A percentile compares a stretch with the other conserved stretches of the same genome.
These are phyloP conservation scores for Tinospora cordifolia DNA, from an alignment of 164 flowering plant genomes.

Conservation along the genomic window DNA sequence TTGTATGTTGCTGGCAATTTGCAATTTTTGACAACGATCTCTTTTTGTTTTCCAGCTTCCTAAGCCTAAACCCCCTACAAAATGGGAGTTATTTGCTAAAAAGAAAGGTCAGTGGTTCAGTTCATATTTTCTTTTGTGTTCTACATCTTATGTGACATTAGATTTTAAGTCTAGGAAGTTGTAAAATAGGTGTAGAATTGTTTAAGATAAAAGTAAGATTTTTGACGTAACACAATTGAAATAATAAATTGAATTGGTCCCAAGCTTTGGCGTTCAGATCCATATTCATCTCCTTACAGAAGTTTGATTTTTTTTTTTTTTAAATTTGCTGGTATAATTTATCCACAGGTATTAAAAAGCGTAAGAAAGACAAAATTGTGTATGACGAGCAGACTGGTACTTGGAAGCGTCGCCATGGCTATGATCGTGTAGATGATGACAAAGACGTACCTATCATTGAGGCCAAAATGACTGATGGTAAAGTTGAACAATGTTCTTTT, in stretches of 20 bases:
- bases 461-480: slow-evolving; percentile 37
- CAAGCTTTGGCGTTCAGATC: not conserved
- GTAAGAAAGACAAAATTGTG: slow-evolving; percentile 61
- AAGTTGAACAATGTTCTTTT: not conserved
- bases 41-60: slow-evolving; percentile 51
- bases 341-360: slow-evolving; percentile 63
- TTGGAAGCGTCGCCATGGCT: slow-evolving; percentile 90
- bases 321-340: not conserved
- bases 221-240: not conserved
- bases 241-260: not conserved
- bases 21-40: not conserved
- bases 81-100: slow-evolving; percentile 84
- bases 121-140: not conserved
- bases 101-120: slow-evolving; percentile 50
- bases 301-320: not conserved
- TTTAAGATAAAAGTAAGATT: too few relatives aligned
- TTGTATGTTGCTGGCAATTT: not conserved
- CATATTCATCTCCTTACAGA: not conserved
- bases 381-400: slow-evolving; percentile 41
- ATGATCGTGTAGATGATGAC: slow-evolving; percentile 84
- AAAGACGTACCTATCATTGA: slow-evolving; percentile 31
- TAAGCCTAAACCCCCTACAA: slow-evolving; percentile 79
- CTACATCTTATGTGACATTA: not conserved
- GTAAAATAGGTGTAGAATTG: not conserved
- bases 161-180: not conserved